Conservation (phyloP, 2,329 filamentous ascomycete species). For the Penicillium occitanis region DNA sequence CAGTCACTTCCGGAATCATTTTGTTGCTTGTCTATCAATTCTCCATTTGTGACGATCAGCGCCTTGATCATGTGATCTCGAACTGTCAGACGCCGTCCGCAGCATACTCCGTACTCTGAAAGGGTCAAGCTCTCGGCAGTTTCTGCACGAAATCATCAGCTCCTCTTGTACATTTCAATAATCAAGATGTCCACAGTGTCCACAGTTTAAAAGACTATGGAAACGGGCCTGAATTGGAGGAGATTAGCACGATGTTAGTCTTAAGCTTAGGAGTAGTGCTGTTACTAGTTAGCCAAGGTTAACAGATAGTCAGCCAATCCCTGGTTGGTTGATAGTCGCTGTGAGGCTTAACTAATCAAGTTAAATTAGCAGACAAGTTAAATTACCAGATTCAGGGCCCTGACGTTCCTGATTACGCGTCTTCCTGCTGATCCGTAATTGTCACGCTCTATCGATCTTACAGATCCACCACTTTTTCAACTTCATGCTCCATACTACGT, state of each 20-base stretch:
- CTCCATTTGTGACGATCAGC: slow-evolving; percentile 2
- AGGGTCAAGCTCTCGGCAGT: slow-evolving; percentile 11
- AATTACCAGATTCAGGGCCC: not conserved
- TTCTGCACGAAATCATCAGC: slow-evolving; percentile 12
- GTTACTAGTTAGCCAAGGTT: not conserved
- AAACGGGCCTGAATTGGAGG: not conserved
- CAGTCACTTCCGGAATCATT: not conserved
- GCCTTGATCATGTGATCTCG: not conserved
- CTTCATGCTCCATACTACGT: not conserved
- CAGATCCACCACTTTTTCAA: not conserved
- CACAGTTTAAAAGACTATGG: not conserved
- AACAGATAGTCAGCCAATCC: not conserved
- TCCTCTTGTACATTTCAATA: not conserved
- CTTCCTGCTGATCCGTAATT: slow-evolving; percentile 8
- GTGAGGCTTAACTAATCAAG: not conserved
- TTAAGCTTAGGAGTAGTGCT: not conserved
- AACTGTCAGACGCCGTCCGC: not conserved
- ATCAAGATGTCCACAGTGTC: not conserved
- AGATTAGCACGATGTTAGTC: not conserved
- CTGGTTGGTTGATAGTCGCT: not conserved
- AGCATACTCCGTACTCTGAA: not conserved
- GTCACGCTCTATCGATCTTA: not conserved
- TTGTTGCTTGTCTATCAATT: not conserved
- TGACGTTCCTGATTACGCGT: slow-evolving; percentile 14
- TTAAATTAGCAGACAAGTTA: slow-evolving; percentile 1